These are phyloP conservation scores for Pythium aristosporum DNA, from an alignment of 352 stramenopile genomes.

Conservation along the genomic window DNA sequence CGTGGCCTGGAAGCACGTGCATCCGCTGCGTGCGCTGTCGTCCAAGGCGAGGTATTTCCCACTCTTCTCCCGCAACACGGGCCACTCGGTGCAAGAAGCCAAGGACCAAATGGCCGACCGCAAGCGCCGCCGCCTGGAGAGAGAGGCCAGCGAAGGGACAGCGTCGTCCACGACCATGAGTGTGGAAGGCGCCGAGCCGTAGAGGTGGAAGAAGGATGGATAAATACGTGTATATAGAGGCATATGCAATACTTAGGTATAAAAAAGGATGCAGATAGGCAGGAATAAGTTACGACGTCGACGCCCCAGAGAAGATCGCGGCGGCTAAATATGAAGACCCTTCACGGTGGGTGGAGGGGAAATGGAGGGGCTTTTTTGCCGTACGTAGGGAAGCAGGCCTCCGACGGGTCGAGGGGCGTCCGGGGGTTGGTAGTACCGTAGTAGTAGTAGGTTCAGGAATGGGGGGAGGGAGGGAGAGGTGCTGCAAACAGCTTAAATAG, in stretches of 20 bases:
- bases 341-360: background rate
- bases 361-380: too few species aligned
- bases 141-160: slow-evolving; percentile 13
- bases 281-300: slow-evolving; percentile 6
- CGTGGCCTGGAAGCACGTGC: slow-evolving; percentile 58
- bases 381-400: background rate
- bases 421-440: background rate
- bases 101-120: slow-evolving; percentile 71
- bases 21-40: slow-evolving; percentile 47
- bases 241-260: background rate
- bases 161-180: slow-evolving; percentile 10
- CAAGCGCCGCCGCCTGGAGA: slow-evolving; percentile 56
- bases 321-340: slow-evolving; percentile 4
- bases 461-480: background rate
- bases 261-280: background rate
- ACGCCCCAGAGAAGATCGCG: background rate
- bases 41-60: slow-evolving; percentile 62
- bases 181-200: slow-evolving; percentile 11
- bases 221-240: slow-evolving; percentile 9
- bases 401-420: background rate
- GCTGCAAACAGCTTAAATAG: slow-evolving; percentile 11
- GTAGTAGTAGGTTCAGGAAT: background rate
- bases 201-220: background rate
- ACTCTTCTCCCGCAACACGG: slow-evolving; percentile 66
- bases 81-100: slow-evolving; percentile 77